A percentile compares a stretch with the other conserved stretches of the same genome.
Conservation (phyloP, 148 eudicot genomes). For the Polygonum aviculare region DNA sequence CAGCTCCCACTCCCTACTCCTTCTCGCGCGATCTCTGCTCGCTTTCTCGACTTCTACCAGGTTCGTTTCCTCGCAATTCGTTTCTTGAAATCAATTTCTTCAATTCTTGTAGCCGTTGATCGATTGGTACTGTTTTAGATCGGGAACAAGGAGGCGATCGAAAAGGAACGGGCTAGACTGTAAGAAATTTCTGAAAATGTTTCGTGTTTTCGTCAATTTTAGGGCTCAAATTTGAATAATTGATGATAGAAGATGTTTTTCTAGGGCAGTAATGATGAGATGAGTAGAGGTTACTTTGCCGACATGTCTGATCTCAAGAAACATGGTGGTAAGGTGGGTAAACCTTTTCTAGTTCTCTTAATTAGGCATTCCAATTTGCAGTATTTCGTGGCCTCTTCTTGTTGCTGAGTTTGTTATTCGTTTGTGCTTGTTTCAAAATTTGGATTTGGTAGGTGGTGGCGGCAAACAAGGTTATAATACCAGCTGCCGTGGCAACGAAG, state of each 20-base stretch:
- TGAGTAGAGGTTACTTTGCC: slow-evolving; percentile 92
- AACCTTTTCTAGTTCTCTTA: neutral
- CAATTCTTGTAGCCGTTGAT: neutral
- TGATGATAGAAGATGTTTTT: slow-evolving; percentile 9
- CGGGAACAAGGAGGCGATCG: slow-evolving; percentile 73
- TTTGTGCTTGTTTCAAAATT: neutral
- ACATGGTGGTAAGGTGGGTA: slow-evolving; percentile 98
- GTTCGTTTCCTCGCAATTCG: slow-evolving; percentile 18
- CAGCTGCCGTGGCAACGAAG: slow-evolving; percentile 71
- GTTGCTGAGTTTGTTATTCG: neutral
- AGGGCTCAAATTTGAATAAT: neutral
- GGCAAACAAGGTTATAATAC: slow-evolving; percentile 71
- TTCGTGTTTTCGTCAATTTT: neutral
- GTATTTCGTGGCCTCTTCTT: slow-evolving; percentile 10
- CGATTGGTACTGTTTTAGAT: slow-evolving; percentile 31
- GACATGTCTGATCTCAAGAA: slow-evolving; percentile 76
- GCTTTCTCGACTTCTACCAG: slow-evolving; percentile 82
- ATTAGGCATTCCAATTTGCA: neutral
- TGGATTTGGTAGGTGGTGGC: slow-evolving; percentile 40
- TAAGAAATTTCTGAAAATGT: slow-evolving; percentile 21
- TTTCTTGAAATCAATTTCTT: neutral
- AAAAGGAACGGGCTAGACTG: slow-evolving; percentile 91
- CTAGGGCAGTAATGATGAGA: slow-evolving; percentile 95
- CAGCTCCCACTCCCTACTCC: slow-evolving; percentile 20
- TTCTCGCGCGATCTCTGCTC: slow-evolving; percentile 37